A percentile compares a stretch with the other conserved stretches of the same genome.
Evolutionary conservation across 192 early-diverging fungal species (phyloP).

Genomic region (Gaertneriomyces sp.): DNA sequence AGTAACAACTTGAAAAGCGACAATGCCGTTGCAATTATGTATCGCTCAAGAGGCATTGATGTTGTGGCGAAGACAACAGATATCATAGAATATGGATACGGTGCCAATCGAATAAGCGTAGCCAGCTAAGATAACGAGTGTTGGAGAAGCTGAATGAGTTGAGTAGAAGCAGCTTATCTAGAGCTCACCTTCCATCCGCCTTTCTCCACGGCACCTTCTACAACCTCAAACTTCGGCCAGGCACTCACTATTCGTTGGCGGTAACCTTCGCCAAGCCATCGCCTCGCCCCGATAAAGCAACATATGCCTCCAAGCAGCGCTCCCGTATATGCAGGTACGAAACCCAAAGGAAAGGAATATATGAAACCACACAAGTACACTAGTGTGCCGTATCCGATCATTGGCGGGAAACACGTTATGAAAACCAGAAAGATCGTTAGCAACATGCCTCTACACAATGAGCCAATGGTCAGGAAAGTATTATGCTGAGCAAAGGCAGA

Average conservation of each 20-base stretch:
- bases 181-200: constrained; percentile 30
- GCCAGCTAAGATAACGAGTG: constrained; percentile 46
- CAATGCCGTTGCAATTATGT: constrained; percentile 16
- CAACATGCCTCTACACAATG: constrained; percentile 22
- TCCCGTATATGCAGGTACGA: constrained; percentile 56
- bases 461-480: background rate
- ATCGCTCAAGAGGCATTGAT: constrained; percentile 15
- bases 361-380: constrained; percentile 64
- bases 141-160: background rate
- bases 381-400: constrained; percentile 65
- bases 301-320: constrained; percentile 26
- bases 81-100: constrained; percentile 68
- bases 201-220: constrained; percentile 27
- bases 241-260: background rate
- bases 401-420: constrained; percentile 63
- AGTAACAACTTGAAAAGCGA: constrained; percentile 25
- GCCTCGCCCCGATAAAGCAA: constrained; percentile 19
- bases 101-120: constrained; percentile 64
- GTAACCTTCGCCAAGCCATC: constrained; percentile 21
- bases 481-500: background rate
- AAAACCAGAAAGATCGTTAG: constrained; percentile 53
- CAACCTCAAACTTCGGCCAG: constrained; percentile 21
- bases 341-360: constrained; percentile 59
- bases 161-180: background rate
- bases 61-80: constrained; percentile 32